Percentiles rank a stretch among this genome's conserved stretches.
phyloP scores from a whole-genome alignment of 179 eudicot genomes.

The Heliamphora pulchella region DNA sequence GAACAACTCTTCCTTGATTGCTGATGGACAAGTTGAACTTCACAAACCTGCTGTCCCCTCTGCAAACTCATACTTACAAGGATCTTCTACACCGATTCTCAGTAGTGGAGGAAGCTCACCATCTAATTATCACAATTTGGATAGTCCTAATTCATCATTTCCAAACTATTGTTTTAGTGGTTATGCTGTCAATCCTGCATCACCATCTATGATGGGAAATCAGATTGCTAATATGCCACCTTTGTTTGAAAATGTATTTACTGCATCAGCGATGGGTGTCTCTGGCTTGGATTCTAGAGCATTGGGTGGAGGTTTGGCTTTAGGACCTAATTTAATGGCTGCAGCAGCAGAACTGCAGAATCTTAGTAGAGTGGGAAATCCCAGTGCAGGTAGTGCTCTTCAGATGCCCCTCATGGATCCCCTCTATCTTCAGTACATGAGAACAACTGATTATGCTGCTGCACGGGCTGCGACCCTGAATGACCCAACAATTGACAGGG shows the following conservation, averaged over 20 bases:
- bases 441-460: slow-evolving; percentile 58
- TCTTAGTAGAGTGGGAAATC: slow-evolving; percentile 44
- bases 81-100: slow-evolving; percentile 29
- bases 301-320: slow-evolving; percentile 40
- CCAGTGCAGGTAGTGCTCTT: slow-evolving; percentile 32
- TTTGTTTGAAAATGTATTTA: slow-evolving; percentile 51
- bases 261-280: slow-evolving; percentile 54
- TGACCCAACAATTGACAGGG: slow-evolving; percentile 48
- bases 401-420: slow-evolving; percentile 46
- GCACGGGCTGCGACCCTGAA: slow-evolving; percentile 44
- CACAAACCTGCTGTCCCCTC: slow-evolving; percentile 17
- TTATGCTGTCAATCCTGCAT: slow-evolving; percentile 44
- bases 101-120: slow-evolving; percentile 41
- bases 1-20: slow-evolving; percentile 28
- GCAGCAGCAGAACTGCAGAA: slow-evolving; percentile 32
- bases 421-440: slow-evolving; percentile 59
- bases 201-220: slow-evolving; percentile 52
- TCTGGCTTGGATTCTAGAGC: slow-evolving; percentile 53
- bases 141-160: slow-evolving; percentile 42
- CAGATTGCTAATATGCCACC: slow-evolving; percentile 54
- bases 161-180: slow-evolving; percentile 50
- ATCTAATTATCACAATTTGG: slow-evolving; percentile 43
- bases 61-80: slow-evolving; percentile 41
- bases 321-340: slow-evolving; percentile 42
- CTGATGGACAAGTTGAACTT: not conserved